Evolutionary conservation across 2,329 filamentous ascomycete genomes (phyloP).

Genomic region (Colletotrichum sp.): DNA sequence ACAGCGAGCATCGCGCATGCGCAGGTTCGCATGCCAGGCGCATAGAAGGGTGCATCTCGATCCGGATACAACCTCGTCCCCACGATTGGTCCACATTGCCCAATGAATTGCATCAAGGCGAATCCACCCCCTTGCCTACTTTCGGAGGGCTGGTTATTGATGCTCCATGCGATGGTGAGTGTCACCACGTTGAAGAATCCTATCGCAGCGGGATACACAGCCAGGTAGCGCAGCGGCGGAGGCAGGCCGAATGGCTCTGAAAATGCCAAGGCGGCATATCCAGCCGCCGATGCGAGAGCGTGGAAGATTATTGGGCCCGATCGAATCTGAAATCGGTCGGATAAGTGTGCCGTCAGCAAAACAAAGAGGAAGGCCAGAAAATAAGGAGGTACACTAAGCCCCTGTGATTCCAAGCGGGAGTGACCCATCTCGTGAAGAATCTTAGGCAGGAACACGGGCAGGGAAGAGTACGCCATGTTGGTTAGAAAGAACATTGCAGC

Average conservation of each 20-base stretch:
- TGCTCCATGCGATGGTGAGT: slow-evolving; percentile 84
- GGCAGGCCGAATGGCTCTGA: slow-evolving; percentile 50
- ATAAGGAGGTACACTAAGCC: slow-evolving; percentile 81
- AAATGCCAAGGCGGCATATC: slow-evolving; percentile 67
- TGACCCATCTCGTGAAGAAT: slow-evolving; percentile 81
- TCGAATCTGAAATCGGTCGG: slow-evolving; percentile 69
- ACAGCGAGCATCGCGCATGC: slow-evolving; percentile 67
- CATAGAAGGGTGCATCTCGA: slow-evolving; percentile 64
- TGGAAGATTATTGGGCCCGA: slow-evolving; percentile 71
- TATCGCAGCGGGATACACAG: slow-evolving; percentile 77
- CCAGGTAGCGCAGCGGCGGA: slow-evolving; percentile 67
- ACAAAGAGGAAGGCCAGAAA: slow-evolving; percentile 76
- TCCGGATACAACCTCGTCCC: slow-evolving; percentile 70
- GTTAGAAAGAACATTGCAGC: slow-evolving; percentile 85
- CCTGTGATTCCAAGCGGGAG: slow-evolving; percentile 71
- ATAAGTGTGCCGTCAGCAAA: slow-evolving; percentile 73
- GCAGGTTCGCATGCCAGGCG: slow-evolving; percentile 66
- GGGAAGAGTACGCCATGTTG: slow-evolving; percentile 86
- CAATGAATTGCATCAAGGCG: slow-evolving; percentile 80
- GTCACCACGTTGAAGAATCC: slow-evolving; percentile 88
- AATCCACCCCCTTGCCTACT: slow-evolving; percentile 77
- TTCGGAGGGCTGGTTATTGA: slow-evolving; percentile 81
- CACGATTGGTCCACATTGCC: slow-evolving; percentile 79
- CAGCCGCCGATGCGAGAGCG: slow-evolving; percentile 67
- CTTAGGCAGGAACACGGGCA: slow-evolving; percentile 86